These are phyloP conservation scores for Melaleuca alternifolia DNA, from an alignment of 345 rosid species.

Conservation along the genomic window DNA sequence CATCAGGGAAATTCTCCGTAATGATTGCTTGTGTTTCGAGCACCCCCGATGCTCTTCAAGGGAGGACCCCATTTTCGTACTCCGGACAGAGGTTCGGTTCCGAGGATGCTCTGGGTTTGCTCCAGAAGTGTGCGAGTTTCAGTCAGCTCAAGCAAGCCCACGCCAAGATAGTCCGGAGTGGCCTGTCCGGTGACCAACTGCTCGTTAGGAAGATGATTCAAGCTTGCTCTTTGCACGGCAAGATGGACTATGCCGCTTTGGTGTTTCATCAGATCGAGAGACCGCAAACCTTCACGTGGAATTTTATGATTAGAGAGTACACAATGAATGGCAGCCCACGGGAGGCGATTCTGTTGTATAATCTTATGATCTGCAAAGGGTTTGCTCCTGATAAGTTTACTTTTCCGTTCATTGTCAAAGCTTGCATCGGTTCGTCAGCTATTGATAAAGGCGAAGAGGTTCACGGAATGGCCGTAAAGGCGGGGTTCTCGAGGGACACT, in stretches of 20 bases:
- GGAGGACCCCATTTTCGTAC: neutral
- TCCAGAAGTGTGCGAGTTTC: conserved; percentile 34
- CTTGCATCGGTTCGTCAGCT: conserved; percentile 30
- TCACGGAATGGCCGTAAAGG: conserved; percentile 49
- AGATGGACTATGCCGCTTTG: conserved; percentile 35
- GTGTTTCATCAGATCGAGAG: conserved; percentile 31
- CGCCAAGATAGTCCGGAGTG: conserved; percentile 35
- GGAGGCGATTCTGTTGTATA: conserved; percentile 45
- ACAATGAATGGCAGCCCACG: conserved; percentile 21
- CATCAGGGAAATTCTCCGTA: neutral
- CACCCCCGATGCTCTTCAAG: conserved; percentile 4
- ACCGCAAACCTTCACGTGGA: conserved; percentile 56
- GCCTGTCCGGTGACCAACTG: conserved; percentile 35
- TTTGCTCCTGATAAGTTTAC: conserved; percentile 60
- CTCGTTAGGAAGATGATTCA: conserved; percentile 48
- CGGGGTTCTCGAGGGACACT: conserved; percentile 36
- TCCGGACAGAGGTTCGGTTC: conserved; percentile 14
- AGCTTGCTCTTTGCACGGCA: conserved; percentile 30
- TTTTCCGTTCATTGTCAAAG: conserved; percentile 58
- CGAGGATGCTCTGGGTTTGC: conserved; percentile 25
- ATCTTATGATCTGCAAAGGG: conserved; percentile 39
- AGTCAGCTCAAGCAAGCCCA: conserved; percentile 52
- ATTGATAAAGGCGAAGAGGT: conserved; percentile 35
- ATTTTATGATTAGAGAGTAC: conserved; percentile 55
- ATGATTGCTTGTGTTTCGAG: conserved; percentile 26